Evolutionary conservation across 805 yeast genomes (phyloP).

Genomic region (Danielia oregonensis): DNA sequence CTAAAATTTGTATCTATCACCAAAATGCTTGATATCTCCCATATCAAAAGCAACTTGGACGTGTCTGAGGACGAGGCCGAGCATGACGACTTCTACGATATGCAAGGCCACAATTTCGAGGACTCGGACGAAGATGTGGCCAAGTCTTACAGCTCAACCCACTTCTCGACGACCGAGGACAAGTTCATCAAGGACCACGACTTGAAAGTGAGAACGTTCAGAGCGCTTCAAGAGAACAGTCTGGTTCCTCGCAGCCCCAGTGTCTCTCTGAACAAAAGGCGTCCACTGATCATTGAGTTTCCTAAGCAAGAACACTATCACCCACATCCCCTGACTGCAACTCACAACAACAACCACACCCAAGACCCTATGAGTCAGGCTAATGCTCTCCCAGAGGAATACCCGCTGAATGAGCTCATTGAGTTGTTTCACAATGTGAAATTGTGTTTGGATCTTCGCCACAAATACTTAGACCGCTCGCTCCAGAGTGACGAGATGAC

Average conservation of each 20-base stretch:
- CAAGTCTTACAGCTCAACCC: conserved; percentile 42
- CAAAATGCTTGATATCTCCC: not conserved
- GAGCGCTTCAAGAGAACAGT: conserved; percentile 32
- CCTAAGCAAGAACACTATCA: conserved; percentile 21
- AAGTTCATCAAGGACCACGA: conserved; percentile 61
- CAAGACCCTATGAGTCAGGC: conserved; percentile 11
- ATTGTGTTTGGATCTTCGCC: conserved; percentile 68
- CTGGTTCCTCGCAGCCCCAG: conserved; percentile 34
- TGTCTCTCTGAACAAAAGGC: conserved; percentile 25
- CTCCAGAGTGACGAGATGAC: conserved; percentile 60
- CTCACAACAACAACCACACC: conserved; percentile 17
- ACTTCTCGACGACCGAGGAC: conserved; percentile 65
- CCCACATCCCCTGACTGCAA: conserved; percentile 16
- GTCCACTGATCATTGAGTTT: conserved; percentile 38
- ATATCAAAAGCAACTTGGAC: conserved; percentile 1
- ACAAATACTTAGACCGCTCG: conserved; percentile 68
- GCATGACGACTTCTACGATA: conserved; percentile 5
- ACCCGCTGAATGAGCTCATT: conserved; percentile 65
- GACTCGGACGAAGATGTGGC: conserved; percentile 27
- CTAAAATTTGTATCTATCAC: not conserved
- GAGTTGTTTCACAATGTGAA: conserved; percentile 60
- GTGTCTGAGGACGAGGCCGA: conserved; percentile 6
- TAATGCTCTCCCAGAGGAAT: conserved; percentile 41
- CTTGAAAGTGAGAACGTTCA: conserved; percentile 59
- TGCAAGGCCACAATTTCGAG: conserved; percentile 11